Percentiles rank a stretch among this genome's conserved stretches.
These are phyloP conservation scores for Stagonosporopsis vannaccii DNA, from an alignment of 2,329 filamentous ascomycete species.

Conservation along the genomic window DNA sequence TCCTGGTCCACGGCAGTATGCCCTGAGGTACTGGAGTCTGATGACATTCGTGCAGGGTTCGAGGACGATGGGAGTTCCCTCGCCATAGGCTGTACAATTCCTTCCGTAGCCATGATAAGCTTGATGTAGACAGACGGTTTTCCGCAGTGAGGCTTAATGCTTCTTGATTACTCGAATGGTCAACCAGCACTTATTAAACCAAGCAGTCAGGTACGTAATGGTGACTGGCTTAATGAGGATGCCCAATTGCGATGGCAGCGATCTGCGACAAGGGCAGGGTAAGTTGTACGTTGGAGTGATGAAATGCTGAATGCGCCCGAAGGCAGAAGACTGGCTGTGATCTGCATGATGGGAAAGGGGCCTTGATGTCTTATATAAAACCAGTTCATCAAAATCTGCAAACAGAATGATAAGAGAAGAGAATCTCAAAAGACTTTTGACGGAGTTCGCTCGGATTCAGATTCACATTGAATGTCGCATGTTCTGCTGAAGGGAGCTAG, in stretches of 20 bases:
- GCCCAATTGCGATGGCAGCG: background rate
- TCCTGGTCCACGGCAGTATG: constrained; percentile 22
- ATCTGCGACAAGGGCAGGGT: constrained; percentile 4
- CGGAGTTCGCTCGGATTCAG: constrained; percentile 24
- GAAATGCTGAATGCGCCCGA: constrained; percentile 3
- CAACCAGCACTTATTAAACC: background rate
- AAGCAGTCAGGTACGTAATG: background rate
- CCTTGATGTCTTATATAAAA: constrained; percentile 13
- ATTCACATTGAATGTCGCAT: constrained; percentile 8
- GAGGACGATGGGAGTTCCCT: constrained; percentile 23
- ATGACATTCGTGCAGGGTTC: constrained; percentile 8
- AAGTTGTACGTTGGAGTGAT: constrained; percentile 3
- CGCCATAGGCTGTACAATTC: constrained; percentile 14
- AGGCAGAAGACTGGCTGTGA: constrained; percentile 3
- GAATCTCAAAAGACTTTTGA: constrained; percentile 1
- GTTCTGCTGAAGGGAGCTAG: constrained; percentile 6
- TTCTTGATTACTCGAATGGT: background rate
- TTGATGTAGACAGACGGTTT: background rate
- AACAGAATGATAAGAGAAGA: constrained; percentile 4
- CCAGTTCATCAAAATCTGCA: constrained; percentile 11
- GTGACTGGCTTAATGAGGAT: background rate
- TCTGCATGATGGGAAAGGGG: constrained; percentile 6
- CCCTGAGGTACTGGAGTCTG: constrained; percentile 25
- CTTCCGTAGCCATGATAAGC: constrained; percentile 29
- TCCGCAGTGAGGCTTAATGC: background rate